Percentiles rank a stretch among this genome's conserved stretches.
phyloP scores from a whole-genome alignment of 2,329 filamentous ascomycete species.

The Ophiosphaerella herpotricha region DNA sequence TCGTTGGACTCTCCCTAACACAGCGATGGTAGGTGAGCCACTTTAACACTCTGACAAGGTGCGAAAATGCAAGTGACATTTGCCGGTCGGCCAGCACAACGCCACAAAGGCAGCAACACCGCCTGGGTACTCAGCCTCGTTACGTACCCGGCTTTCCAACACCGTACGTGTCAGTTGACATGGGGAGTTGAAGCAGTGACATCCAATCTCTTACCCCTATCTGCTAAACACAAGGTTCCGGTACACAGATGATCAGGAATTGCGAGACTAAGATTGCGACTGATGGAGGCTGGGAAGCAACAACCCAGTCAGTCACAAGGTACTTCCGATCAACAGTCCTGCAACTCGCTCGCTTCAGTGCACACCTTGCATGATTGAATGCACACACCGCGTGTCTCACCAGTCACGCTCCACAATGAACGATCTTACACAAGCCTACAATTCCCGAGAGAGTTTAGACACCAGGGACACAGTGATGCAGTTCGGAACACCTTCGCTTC shows the following conservation, averaged over 20 bases:
- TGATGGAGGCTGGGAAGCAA: constrained; percentile 7
- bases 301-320: constrained; percentile 9
- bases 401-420: constrained; percentile 4
- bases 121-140: no score
- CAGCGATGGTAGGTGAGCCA: constrained; percentile 18
- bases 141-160: no score
- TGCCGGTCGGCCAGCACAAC: constrained; percentile 1
- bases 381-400: constrained; percentile 11
- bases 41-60: constrained; percentile 7
- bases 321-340: constrained; percentile 4
- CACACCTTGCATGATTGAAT: constrained; percentile 11
- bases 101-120: constrained; percentile 1
- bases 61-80: constrained; percentile 4
- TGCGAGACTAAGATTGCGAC: constrained; percentile 3
- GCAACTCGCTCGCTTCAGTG: constrained; percentile 13
- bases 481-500: constrained; percentile 4
- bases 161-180: not conserved
- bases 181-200: no score
- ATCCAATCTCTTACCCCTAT: no score
- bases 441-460: constrained; percentile 6
- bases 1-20: constrained; percentile 12
- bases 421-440: not conserved
- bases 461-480: constrained; percentile 9
- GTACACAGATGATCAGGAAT: constrained; percentile 1
- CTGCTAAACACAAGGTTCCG: no score